Conservation (phyloP, 805 yeast genomes). For the Starmerella powellii region DNA sequence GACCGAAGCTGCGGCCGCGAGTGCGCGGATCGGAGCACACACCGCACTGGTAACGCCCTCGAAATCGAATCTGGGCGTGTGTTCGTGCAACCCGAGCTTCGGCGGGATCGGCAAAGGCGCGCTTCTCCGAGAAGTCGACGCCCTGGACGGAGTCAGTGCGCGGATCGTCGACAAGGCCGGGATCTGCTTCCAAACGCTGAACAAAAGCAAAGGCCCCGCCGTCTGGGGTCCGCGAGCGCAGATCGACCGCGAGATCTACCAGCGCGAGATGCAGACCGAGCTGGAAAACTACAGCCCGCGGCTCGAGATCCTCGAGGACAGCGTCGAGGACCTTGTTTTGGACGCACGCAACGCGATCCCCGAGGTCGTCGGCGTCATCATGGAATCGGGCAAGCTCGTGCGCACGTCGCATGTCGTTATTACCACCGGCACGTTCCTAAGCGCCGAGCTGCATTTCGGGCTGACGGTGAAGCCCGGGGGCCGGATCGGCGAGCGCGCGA, state of each 20-base stretch:
- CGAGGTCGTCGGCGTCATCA: conserved; percentile 54
- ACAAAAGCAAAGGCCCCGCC: conserved; percentile 83
- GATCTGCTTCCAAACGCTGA: conserved; percentile 76
- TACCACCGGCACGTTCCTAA: conserved; percentile 90
- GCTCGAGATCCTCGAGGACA: conserved; percentile 52
- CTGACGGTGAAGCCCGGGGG: conserved; percentile 74
- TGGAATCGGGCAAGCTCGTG: conserved; percentile 54
- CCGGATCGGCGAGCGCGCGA: conserved; percentile 82
- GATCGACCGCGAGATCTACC: conserved; percentile 73
- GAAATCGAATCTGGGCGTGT: conserved; percentile 68
- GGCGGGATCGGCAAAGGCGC: conserved; percentile 99
- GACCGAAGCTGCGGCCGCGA: conserved; percentile 89
- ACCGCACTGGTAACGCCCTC: conserved; percentile 72
- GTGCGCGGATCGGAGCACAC: conserved; percentile 68
- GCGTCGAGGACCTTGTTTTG: conserved; percentile 74
- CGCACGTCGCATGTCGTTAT: conserved; percentile 61
- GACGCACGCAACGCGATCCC: conserved; percentile 24
- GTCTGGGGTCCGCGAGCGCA: conserved; percentile 99
- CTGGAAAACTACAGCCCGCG: conserved; percentile 43
- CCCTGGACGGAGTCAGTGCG: conserved; percentile 85
- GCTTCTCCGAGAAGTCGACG: conserved; percentile 81
- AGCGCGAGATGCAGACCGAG: conserved; percentile 63
- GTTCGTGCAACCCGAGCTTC: conserved; percentile 94
- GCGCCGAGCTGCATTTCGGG: conserved; percentile 93
- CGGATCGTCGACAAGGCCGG: conserved; percentile 87